Evolutionary conservation across 441 rosid genomes (phyloP).

Genomic region (Populus hybrid): DNA sequence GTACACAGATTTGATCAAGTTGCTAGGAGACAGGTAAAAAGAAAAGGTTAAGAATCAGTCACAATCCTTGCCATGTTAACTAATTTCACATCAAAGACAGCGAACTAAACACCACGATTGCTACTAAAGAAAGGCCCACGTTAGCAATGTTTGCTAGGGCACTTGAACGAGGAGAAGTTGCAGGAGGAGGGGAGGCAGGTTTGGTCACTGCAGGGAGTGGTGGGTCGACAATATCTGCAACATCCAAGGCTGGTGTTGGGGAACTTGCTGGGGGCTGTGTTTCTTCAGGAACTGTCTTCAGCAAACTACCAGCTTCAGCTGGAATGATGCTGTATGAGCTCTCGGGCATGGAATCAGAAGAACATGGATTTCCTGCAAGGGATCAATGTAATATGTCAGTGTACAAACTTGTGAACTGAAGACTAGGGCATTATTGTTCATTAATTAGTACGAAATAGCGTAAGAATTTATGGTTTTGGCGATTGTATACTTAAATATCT

Average conservation of each 20-base stretch:
- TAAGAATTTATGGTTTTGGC: not conserved
- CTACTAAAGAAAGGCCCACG: conserved; percentile 25
- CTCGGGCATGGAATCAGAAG: conserved; percentile 26
- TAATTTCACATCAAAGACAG: conserved; percentile 11
- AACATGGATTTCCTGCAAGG: conserved; percentile 59
- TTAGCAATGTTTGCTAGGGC: conserved; percentile 16
- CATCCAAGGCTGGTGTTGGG: conserved; percentile 47
- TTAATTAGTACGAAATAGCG: not conserved
- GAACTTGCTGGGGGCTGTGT: conserved; percentile 41
- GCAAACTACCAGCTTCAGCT: conserved; percentile 44
- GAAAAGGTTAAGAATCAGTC: not conserved
- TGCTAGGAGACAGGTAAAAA: not conserved
- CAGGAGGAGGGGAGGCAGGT: conserved; percentile 9
- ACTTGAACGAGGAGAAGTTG: conserved; percentile 16
- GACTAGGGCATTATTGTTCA: not conserved
- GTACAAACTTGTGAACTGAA: too few relatives aligned
- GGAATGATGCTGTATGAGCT: conserved; percentile 44
- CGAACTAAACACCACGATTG: conserved; percentile 23
- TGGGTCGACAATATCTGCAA: conserved; percentile 40
- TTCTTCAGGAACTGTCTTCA: conserved; percentile 18
- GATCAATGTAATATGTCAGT: not conserved
- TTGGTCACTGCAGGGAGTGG: conserved; percentile 45
- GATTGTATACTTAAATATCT: conserved; percentile 42
- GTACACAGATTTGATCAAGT: not conserved
- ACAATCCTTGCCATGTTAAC: not conserved